phyloP scores from a whole-genome alignment of 2,329 filamentous ascomycete genomes.

The Nemania sp. region DNA sequence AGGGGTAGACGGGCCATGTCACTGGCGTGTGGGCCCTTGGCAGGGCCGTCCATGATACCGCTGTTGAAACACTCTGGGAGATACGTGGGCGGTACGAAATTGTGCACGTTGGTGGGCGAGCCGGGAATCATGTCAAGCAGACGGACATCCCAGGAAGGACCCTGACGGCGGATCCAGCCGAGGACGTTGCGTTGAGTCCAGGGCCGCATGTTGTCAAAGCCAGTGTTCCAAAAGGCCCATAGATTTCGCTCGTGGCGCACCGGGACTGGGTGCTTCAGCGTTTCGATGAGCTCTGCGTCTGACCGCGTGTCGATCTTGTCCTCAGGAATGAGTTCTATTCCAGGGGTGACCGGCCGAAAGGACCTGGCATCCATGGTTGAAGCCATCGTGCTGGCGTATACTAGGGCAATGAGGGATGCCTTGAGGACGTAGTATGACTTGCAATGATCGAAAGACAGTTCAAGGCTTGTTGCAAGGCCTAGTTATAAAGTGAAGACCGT shows the following conservation, averaged over 20 bases:
- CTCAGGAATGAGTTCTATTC: no score
- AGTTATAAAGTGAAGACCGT: no score
- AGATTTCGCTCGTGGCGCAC: constrained; percentile 12
- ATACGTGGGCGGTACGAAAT: constrained; percentile 4
- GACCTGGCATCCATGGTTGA: no score
- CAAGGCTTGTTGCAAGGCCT: no score
- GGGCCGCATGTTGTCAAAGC: constrained; percentile 3
- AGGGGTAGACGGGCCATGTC: not conserved
- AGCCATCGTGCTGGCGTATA: no score
- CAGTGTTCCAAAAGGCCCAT: constrained; percentile 10
- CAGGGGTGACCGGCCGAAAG: no score
- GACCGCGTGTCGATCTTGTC: no score
- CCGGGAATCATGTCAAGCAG: constrained; percentile 12
- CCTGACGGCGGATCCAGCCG: constrained; percentile 9
- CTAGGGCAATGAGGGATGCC: no score
- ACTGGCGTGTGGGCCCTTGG: not conserved
- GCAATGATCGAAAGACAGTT: no score
- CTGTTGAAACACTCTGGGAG: no score
- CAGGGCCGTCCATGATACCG: not conserved
- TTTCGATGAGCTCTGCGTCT: constrained; percentile 1
- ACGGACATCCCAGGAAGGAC: not conserved
- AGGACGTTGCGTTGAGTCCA: constrained; percentile 11
- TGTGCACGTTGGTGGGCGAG: not conserved
- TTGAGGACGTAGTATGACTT: no score
- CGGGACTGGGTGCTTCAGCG: not conserved